These are phyloP conservation scores for Coccomyxa subellipsoidea DNA, from an alignment of 163 green algal species.

Conservation along the genomic window DNA sequence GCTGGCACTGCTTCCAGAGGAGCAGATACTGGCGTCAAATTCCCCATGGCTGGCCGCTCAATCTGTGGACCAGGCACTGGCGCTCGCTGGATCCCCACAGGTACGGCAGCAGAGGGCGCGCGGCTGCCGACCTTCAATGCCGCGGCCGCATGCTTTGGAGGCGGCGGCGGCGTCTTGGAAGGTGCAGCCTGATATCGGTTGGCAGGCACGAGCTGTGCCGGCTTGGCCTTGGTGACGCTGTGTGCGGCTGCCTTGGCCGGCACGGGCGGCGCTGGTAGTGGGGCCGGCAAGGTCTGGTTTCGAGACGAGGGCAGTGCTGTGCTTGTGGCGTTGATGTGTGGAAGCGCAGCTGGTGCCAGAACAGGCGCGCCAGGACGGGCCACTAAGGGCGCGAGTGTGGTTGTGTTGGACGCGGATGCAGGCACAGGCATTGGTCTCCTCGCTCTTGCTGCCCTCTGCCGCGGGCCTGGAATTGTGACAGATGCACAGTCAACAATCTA, in stretches of 20 bases:
- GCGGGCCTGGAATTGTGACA: neutral
- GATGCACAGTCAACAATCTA: too few relatives aligned
- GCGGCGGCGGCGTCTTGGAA: neutral
- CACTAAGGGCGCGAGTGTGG: neutral
- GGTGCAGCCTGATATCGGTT: neutral
- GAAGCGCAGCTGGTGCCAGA: neutral
- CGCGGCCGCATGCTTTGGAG: neutral
- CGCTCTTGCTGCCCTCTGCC: neutral
- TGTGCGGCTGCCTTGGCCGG: neutral
- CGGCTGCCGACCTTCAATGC: neutral
- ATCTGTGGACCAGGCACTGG: neutral
- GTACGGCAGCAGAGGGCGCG: neutral
- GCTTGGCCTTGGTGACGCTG: neutral
- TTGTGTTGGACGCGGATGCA: neutral
- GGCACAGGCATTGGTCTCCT: neutral
- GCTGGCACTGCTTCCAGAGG: neutral
- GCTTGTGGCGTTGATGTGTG: neutral
- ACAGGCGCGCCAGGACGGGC: neutral
- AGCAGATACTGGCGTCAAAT: neutral
- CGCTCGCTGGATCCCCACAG: neutral
- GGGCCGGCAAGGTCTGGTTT: neutral
- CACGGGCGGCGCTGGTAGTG: neutral
- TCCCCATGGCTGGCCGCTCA: neutral
- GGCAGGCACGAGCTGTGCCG: neutral
- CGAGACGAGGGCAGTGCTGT: neutral